Evolutionary conservation across 176 grass and related monocot genomes (phyloP), one percentile per base, ranked within the genome.

Genomic region (Paspalum notatum): DNA sequence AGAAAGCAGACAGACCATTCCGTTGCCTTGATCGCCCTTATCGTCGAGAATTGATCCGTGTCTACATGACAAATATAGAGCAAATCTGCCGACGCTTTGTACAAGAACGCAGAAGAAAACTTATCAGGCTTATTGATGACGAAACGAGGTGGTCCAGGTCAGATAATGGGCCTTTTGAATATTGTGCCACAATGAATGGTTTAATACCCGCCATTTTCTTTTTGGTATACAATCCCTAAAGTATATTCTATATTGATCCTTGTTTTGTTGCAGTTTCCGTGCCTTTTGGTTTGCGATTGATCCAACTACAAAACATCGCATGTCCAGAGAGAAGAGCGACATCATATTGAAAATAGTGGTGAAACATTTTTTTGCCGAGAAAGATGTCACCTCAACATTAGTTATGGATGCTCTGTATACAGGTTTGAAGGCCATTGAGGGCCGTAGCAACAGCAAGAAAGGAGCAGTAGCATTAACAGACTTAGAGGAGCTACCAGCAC

Each of bases 361-460:
- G 67, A 97, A 97, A 54, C 83, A 92, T 68, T 93, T 97, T 86
- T 97, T 93, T 86, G 71, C 87, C 0, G 93, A 97, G 80, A 97
- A 97, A 90, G 93, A 97, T 49, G 93, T 97, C 47, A 93, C 93
- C 44, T 97, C 90, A 59, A 97, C 93, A 82, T 79, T 97, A 74
- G 85, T 93, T 76, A 97, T 97, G 93, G 93, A 93, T 63, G 87
- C 90, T 74, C 81, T 97, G 52, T 88, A 97, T 74, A 97, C 82
- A 15, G 93, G 90, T 67, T 61, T 94, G 72, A 91, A 87, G 84
- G 82, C 88, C 45, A 88, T 94, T 54, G 91, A 91, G 85, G 62
- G 66, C 75, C 85, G 90, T 76, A 88, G 82, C 83, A 88, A 88
- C 81, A 58, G 73, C 79, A 85, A 85, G 55, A 92, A 93, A 90